Conservation (phyloP, 2,329 filamentous ascomycete genomes). For the Pezicula rhizophila region DNA sequence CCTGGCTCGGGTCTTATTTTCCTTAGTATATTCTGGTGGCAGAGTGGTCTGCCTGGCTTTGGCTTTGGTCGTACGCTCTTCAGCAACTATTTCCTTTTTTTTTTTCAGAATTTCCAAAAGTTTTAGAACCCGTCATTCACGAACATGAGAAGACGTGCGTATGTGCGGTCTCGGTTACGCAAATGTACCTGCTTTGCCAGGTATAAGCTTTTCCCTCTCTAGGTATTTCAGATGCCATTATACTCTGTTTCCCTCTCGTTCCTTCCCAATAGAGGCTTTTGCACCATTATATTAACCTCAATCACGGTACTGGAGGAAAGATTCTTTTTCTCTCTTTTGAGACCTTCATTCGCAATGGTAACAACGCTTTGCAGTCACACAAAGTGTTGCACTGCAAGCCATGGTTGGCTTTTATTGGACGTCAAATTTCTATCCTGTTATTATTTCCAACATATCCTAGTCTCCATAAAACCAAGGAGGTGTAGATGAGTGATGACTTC, state of each 20-base stretch:
- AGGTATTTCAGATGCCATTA: background rate
- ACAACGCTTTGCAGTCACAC: too few species aligned
- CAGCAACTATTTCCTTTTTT: slow-evolving; percentile 15
- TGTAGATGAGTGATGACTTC: too few species aligned
- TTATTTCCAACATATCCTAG: too few species aligned
- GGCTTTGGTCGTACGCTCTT: slow-evolving; percentile 5
- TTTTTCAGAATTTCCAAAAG: slow-evolving; percentile 21
- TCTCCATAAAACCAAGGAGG: too few species aligned
- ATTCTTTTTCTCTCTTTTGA: too few species aligned
- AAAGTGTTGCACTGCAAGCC: too few species aligned
- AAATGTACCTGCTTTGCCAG: slow-evolving; percentile 1
- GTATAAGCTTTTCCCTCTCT: slow-evolving; percentile 10
- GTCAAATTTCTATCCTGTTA: too few species aligned
- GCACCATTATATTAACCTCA: too few species aligned
- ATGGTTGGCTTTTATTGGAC: too few species aligned
- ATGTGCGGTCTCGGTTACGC: slow-evolving; percentile 14
- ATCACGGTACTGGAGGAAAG: too few species aligned
- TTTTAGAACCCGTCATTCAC: slow-evolving; percentile 20
- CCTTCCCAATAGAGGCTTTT: too few species aligned
- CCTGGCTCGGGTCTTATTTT: slow-evolving; percentile 14
- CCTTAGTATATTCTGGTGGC: slow-evolving; percentile 6
- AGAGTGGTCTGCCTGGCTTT: slow-evolving; percentile 10
- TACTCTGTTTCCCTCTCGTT: background rate
- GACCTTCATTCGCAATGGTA: too few species aligned
- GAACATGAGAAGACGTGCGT: slow-evolving; percentile 8